phyloP scores from a whole-genome alignment of 2,329 filamentous ascomycete genomes.

The Basipetospora sp. region DNA sequence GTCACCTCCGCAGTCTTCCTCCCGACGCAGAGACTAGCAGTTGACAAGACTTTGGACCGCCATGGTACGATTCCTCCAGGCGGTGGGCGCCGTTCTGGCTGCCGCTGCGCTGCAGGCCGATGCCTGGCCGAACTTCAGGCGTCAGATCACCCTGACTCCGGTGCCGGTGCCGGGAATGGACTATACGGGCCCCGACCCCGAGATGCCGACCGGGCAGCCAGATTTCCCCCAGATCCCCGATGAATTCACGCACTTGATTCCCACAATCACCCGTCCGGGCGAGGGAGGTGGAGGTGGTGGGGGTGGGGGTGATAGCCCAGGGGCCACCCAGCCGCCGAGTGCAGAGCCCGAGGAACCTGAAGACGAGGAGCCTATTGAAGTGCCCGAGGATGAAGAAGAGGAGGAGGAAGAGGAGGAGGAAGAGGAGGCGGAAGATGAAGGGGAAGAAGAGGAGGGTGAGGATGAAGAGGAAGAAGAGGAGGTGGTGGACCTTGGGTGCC shows the following conservation, averaged over 20 bases:
- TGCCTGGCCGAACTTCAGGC: too few relatives aligned
- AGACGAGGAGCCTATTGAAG: not conserved
- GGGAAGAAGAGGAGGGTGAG: not conserved
- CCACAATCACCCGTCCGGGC: too few relatives aligned
- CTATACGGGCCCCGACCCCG: constrained; percentile 1
- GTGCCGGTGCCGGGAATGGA: not conserved
- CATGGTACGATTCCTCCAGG: constrained; percentile 1
- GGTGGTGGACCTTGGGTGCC: constrained; percentile 2
- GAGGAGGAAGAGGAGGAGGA: not conserved
- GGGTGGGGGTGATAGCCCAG: not conserved
- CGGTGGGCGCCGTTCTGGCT: constrained; percentile 1
- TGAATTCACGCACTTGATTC: constrained; percentile 1
- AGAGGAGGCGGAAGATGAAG: not conserved
- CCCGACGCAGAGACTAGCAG: too few relatives aligned
- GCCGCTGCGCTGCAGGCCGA: not conserved
- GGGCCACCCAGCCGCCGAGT: not conserved
- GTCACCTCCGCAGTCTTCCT: too few relatives aligned
- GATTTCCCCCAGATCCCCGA: too few relatives aligned
- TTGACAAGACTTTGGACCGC: too few relatives aligned
- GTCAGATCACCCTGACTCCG: constrained; percentile 2
- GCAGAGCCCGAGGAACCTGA: not conserved
- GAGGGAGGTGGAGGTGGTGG: constrained; percentile 1
- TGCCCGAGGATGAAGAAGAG: not conserved
- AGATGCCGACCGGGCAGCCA: too few relatives aligned
- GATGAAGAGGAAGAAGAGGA: constrained; percentile 1